Evolutionary conservation across 2,329 filamentous ascomycete genomes (phyloP), one percentile per base, ranked within the genome.

Genomic region (Alternaria burnsii): DNA sequence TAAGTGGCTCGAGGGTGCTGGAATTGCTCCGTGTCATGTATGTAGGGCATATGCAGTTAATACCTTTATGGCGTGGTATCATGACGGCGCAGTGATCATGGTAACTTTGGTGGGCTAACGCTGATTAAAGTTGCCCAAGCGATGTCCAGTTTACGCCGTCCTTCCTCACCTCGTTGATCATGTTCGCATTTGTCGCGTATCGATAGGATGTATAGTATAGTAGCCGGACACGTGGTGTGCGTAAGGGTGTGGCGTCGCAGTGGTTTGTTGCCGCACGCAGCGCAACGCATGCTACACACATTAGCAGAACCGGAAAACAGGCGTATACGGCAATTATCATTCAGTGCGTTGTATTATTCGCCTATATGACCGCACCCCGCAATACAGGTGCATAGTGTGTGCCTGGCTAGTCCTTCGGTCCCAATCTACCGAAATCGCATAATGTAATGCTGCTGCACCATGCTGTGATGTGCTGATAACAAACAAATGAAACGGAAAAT

Each of bases 401-500:
- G 58, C 57, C 58, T 55, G 54, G 40, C 51, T 61, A 43, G 42
- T 42, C 47, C 14, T 40, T 57, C 20, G 47, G 51, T 52, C 41
- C 42, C 57, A 46, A n/a, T 54, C 59, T 59, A 59, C 44, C 30
- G 40, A 50, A 56, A 16, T 40, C 43, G 43, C 44, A 40, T 48
- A 20, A 42, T 52, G 51, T 30, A 32, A 50, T 50, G 24, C 42
- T 64, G 55, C 30, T 55, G 55, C 62, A 55, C 59, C 46, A 47
- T 63, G 55, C 42, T 63, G 41, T 44, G 42, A 48, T 56, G 58
- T 36, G 47, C 48, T 44, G 47, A 61, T 62, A 46, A 42, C 55
- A 50, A 65, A 65, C 50, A 67, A 64, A 71, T 34, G 41, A 62
- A 66, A 63, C 24, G 34, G 20, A 26, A 60, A 42, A 36, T 34